Conservation (phyloP, 257 asterid species). For the Rubia yunnanensis region DNA sequence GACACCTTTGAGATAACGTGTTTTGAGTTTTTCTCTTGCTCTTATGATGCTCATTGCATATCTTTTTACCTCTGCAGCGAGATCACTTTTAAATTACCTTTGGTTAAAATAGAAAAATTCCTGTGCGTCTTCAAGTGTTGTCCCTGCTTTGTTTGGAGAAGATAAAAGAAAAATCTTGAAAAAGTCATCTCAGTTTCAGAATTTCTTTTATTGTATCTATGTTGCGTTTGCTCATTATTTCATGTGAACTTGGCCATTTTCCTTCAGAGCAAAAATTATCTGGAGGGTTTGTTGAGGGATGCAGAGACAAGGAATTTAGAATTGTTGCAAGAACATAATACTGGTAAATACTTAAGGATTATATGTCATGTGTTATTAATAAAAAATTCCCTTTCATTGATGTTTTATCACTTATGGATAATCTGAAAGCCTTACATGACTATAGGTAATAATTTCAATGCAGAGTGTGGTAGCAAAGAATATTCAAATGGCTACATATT, state of each 20-base stretch:
- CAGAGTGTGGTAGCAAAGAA: slow-evolving; percentile 27
- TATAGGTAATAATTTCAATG: slow-evolving; percentile 35
- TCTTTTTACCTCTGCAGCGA: background rate
- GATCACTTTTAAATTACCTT: background rate
- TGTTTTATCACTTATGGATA: slow-evolving; percentile 3
- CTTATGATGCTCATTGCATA: background rate
- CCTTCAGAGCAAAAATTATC: slow-evolving; percentile 43
- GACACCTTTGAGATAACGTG: background rate
- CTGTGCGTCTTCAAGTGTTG: background rate
- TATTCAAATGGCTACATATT: slow-evolving; percentile 30
- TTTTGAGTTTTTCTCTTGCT: background rate
- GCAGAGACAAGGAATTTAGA: slow-evolving; percentile 33
- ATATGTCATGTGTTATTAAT: slow-evolving; percentile 1
- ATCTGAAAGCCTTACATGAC: slow-evolving; percentile 13
- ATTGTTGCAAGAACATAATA: slow-evolving; percentile 11
- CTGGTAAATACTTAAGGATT: slow-evolving; percentile 29
- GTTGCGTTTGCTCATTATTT: slow-evolving; percentile 4
- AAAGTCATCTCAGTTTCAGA: background rate
- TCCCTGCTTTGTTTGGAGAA: background rate
- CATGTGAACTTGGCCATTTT: slow-evolving; percentile 15
- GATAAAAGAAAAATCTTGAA: background rate
- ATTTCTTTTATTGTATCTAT: background rate
- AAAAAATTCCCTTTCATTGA: slow-evolving; percentile 5
- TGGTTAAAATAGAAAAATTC: too few relatives aligned
- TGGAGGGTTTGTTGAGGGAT: slow-evolving; percentile 39